phyloP scores from a whole-genome alignment of 2,329 filamentous ascomycete genomes.

The Aspergillus terreus region DNA sequence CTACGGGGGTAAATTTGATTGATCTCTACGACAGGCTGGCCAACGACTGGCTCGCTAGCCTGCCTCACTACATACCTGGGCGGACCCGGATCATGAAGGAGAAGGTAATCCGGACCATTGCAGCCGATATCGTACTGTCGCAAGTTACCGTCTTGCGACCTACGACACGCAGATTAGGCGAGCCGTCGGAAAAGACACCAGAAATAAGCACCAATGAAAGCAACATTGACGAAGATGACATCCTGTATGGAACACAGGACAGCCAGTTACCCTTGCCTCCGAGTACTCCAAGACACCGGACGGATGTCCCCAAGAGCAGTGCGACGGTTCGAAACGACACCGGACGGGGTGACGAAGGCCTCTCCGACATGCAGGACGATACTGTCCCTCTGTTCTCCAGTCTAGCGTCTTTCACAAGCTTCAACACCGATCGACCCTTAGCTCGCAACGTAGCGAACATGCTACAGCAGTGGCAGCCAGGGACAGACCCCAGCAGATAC shows the following conservation, averaged over 20 bases:
- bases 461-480: slow-evolving; percentile 36
- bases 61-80: slow-evolving; percentile 32
- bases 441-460: slow-evolving; percentile 24
- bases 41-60: slow-evolving; percentile 32
- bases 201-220: background rate
- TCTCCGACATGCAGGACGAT: background rate
- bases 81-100: slow-evolving; percentile 38
- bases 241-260: background rate
- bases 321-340: background rate
- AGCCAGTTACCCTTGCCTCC: background rate
- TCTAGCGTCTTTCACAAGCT: slow-evolving; percentile 28
- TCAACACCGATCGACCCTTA: slow-evolving; percentile 19
- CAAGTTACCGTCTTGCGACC: slow-evolving; percentile 23
- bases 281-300: background rate
- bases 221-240: background rate
- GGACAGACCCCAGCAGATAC: slow-evolving; percentile 30
- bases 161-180: background rate
- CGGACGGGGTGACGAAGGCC: background rate
- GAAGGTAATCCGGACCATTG: slow-evolving; percentile 32
- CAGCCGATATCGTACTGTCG: slow-evolving; percentile 35
- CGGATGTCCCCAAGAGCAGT: background rate
- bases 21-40: slow-evolving; percentile 35
- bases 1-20: slow-evolving; percentile 17
- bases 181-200: background rate
- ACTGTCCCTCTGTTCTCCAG: slow-evolving; percentile 11